Evolutionary conservation across 2,329 filamentous ascomycete genomes (phyloP), one percentile per base, ranked within the genome.

Genomic region (Huntiella bhutanensis): DNA sequence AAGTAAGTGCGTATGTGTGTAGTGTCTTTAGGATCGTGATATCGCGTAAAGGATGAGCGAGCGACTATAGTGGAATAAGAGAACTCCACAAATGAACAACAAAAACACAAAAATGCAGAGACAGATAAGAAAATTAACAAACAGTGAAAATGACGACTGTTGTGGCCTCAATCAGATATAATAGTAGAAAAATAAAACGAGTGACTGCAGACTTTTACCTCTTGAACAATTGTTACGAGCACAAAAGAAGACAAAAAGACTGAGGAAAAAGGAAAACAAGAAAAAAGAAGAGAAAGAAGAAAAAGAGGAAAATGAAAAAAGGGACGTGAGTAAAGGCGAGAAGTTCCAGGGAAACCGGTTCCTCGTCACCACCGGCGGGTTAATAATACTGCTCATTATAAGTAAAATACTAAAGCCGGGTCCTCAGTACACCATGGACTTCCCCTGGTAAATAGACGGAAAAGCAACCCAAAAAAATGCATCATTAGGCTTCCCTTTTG

Each of bases 161-260:
- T 28, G 34, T 22, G 17, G 46, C 32, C 39, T 13, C n/a, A 6
- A 15, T 34, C 28, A 11, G 19, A 28, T 43, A 32, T n/a, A 37
- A 17, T 39, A 33, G 32, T 22, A 22, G 12, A 13, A 11, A 37
- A n/a, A 47, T 7, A 12, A 44, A 47, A 47, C 48, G 48, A 49
- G 32, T 47, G 48, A 49, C 48, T 44, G 40, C 36, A 37, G 16
- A 47, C 33, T 41, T 45, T 34, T 22, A 45, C 41, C 37, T 15
- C 16, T n/a, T 15, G 40, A 38, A 5, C 33, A 28, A 48, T 19
- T n/a, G 33, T n/a, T 43, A 33, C 33, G 19, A 33, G 15, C 32
- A 16, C 41, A 16, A 47, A 12, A 12, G 16, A 42, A 41, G 37
- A 38, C 22, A 37, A 34, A 43, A 44, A 22, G 33, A 32, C 42